Evolutionary conservation across 352 stramenopile species (phyloP).

Genomic region (Saprolegnia parasitica): DNA sequence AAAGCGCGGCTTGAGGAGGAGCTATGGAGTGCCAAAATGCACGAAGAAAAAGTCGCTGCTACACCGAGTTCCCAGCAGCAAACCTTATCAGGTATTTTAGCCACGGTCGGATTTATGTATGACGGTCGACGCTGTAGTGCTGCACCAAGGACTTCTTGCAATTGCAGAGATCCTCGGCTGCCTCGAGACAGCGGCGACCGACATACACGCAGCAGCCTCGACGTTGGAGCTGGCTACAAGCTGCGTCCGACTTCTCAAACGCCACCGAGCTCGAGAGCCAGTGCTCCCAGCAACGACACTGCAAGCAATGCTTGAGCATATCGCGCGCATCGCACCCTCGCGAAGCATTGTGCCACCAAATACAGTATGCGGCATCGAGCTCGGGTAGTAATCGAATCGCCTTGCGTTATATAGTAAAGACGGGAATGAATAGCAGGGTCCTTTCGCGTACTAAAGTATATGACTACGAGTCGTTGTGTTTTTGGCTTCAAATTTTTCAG

Average conservation of each 20-base stretch:
- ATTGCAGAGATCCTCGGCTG: neutral
- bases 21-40: conserved; percentile 9
- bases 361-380: no score
- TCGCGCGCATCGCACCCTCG: neutral
- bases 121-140: neutral
- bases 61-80: neutral
- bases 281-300: neutral
- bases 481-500: no score
- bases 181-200: neutral
- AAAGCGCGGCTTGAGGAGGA: conserved; percentile 26
- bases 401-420: no score
- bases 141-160: neutral
- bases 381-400: no score
- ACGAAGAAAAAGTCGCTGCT: conserved; percentile 9
- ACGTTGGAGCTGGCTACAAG: neutral
- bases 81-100: neutral
- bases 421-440: no score
- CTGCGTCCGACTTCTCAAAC: neutral
- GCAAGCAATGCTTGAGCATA: neutral
- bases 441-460: no score
- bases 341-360: no score
- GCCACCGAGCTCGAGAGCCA: neutral
- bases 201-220: neutral
- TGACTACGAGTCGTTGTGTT: no score
- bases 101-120: neutral